Conservation (phyloP, 1,284 basidiomycete genomes). For the Microbotryum silenes-acaulis region DNA sequence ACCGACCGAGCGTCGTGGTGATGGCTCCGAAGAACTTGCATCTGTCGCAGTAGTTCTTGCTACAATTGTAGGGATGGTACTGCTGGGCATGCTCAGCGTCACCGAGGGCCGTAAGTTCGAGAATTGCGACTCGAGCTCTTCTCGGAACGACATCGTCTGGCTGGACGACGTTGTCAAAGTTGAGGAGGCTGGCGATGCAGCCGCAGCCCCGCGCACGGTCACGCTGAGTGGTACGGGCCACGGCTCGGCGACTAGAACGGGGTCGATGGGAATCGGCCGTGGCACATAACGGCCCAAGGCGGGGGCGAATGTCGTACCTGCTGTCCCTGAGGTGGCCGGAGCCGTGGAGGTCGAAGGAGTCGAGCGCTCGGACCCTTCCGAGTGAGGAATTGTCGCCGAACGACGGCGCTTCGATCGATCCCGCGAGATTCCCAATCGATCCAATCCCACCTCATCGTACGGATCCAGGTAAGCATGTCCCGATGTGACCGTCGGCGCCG, state of each 20-base stretch:
- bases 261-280: not conserved
- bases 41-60: not conserved
- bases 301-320: not conserved
- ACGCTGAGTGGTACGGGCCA: too few species aligned
- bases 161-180: not conserved
- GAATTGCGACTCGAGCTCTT: not conserved
- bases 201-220: not conserved
- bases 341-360: too few species aligned
- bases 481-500: too few species aligned
- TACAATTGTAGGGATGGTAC: not conserved
- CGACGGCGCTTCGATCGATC: too few species aligned
- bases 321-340: too few species aligned
- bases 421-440: too few species aligned
- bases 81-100: not conserved
- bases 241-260: not conserved
- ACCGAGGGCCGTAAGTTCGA: not conserved
- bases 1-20: not conserved
- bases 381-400: too few species aligned
- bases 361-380: too few species aligned
- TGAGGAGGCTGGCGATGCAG: not conserved
- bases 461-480: too few species aligned
- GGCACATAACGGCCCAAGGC: conserved; percentile 1
- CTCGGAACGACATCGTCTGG: not conserved
- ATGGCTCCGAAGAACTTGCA: not conserved
- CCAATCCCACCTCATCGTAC: too few species aligned